Conservation (phyloP, 2,329 filamentous ascomycete genomes). For the Ophiosphaerella korrae region DNA sequence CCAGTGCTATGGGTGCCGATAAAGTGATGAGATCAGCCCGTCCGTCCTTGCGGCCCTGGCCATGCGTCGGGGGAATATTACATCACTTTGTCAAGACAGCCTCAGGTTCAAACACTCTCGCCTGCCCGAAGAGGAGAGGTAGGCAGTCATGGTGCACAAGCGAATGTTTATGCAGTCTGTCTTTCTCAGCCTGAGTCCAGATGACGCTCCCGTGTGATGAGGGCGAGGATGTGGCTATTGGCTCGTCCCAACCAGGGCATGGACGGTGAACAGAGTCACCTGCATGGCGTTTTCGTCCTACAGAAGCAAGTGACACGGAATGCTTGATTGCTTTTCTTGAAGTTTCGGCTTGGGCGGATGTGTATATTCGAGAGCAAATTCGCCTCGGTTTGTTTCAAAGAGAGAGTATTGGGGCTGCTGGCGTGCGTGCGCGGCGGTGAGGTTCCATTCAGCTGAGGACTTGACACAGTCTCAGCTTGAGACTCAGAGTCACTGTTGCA, state of each 20-base stretch:
- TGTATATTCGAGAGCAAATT: no score
- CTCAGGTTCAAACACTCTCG: conserved; percentile 5
- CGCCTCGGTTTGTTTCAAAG: no score
- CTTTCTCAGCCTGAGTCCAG: conserved; percentile 3
- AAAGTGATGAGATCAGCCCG: conserved; percentile 36
- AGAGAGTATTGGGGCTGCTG: no score
- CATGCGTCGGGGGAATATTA: no score
- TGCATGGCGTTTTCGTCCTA: conserved; percentile 13
- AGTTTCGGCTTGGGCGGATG: neutral
- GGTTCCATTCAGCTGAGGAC: no score
- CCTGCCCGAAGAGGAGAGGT: conserved; percentile 6
- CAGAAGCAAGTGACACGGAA: conserved; percentile 11
- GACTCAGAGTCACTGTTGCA: no score
- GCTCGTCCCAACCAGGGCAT: neutral
- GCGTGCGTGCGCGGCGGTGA: no score
- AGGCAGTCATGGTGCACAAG: conserved; percentile 3
- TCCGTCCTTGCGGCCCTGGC: no score
- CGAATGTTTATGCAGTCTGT: neutral
- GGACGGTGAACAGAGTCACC: conserved; percentile 9
- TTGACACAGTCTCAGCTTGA: no score
- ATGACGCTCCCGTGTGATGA: conserved; percentile 27
- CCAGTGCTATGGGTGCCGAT: conserved; percentile 3
- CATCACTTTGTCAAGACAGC: neutral
- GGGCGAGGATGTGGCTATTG: conserved; percentile 6
- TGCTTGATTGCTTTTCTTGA: neutral